Evolutionary conservation across 1,139 yeast species (phyloP), one percentile per base, ranked within the genome.

Genomic region (Nematodospora anomalae): DNA sequence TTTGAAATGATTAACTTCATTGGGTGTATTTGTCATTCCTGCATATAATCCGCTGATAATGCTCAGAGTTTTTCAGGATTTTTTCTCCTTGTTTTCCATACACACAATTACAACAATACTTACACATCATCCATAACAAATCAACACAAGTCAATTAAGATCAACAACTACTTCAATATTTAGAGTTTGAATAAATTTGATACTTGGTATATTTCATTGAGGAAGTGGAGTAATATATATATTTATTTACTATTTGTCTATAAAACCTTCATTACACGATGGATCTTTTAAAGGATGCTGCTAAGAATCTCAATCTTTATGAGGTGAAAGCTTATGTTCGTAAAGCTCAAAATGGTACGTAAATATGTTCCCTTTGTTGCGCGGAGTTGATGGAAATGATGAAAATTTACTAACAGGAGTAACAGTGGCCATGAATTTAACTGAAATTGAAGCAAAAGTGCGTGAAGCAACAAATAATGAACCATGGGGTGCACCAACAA

Each of bases 401-500:
- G n/a, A n/a, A n/a, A n/a, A n/a, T 6, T 11, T 28, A 28, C 31
- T 28, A 28, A 28, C 31, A 4, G 11, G 25, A 7, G 14, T 10
- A 5, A 23, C 46, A 66, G 74, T 88, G 28, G 96, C 95, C 49
- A 79, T 89, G 75, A 92, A 90, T 64, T 82, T 87, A 61, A 87
- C 96, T 9, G 97, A 88, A 48, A 89, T 87, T 83, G 98, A 92
- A 64, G 84, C 96, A 32, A 89, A 86, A 62, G 98, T 89, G 14
- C 80, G 98, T 45, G 97, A 92, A 61, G 97, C 97, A 32, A 92
- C 98, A 39, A 92, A 92, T 60, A 92, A 92, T 58, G 99, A 92
- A 62, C 98, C 98, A 2, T 92, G 99, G 99, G 98, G 98, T n/a
- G 95, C 97, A 3, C 81, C 95, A 2, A 77, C 94, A 4, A 78